phyloP scores from a whole-genome alignment of 2,329 filamentous ascomycete species.

The Penicillium brevicompactum region DNA sequence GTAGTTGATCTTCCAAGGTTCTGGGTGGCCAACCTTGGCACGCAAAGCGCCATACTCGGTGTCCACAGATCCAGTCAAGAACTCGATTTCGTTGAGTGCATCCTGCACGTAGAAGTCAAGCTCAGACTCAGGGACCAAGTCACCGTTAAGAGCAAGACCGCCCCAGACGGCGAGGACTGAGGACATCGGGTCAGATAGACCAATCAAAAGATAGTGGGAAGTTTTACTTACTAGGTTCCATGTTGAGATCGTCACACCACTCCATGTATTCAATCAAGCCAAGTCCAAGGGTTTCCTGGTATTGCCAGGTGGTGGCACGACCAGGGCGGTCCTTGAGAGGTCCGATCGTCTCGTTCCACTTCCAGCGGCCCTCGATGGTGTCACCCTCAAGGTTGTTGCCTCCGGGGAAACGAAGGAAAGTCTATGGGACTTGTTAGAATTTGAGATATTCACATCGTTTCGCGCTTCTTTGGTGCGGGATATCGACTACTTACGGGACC shows the following conservation, averaged over 20 bases:
- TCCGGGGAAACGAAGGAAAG: constrained; percentile 54
- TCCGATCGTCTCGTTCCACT: constrained; percentile 57
- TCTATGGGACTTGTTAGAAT: constrained; percentile 20
- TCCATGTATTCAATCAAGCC: constrained; percentile 53
- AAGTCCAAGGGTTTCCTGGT: constrained; percentile 48
- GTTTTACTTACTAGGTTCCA: constrained; percentile 37
- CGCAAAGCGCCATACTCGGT: constrained; percentile 50
- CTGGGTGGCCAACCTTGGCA: constrained; percentile 61
- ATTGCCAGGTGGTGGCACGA: constrained; percentile 43
- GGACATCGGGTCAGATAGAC: background rate
- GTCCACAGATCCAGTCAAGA: constrained; percentile 27
- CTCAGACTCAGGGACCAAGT: constrained; percentile 38
- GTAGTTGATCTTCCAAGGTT: constrained; percentile 62
- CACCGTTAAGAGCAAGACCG: constrained; percentile 47
- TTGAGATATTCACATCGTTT: background rate
- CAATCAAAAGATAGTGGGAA: background rate
- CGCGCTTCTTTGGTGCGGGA: background rate
- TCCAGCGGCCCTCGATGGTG: constrained; percentile 43
- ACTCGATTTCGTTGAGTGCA: constrained; percentile 39
- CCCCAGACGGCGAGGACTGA: constrained; percentile 47
- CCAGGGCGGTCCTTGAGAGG: constrained; percentile 52
- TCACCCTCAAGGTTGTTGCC: constrained; percentile 54
- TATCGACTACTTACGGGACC: constrained; percentile 19
- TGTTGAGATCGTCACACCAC: constrained; percentile 50
- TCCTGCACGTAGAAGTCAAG: constrained; percentile 37